Percentiles rank a stretch among this genome's conserved stretches.
phyloP scores from a whole-genome alignment of 192 early-diverging fungal genomes.

The Mortierella hygrophila region DNA sequence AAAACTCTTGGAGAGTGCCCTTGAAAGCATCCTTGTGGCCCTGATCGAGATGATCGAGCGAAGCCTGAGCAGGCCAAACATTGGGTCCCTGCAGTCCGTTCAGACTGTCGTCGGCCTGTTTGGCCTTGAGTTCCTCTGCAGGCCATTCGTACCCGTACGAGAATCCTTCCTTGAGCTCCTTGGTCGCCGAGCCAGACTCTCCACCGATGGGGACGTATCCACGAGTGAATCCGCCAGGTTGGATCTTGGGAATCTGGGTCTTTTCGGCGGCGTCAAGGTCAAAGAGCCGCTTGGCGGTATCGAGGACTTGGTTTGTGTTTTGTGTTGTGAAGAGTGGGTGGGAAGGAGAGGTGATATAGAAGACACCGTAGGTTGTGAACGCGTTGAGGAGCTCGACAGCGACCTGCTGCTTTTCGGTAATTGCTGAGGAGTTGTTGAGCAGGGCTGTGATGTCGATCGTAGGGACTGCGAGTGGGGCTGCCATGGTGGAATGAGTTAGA shows the following conservation, averaged over 20 bases:
- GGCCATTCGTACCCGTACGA: conserved; percentile 66
- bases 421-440: not conserved
- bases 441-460: conserved; percentile 50
- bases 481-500: not conserved
- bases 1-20: conserved; percentile 52
- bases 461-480: conserved; percentile 22
- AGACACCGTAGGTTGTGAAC: conserved; percentile 48
- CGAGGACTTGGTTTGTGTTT: conserved; percentile 21
- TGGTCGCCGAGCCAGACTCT: conserved; percentile 65
- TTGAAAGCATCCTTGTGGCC: conserved; percentile 22
- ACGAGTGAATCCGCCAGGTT: conserved; percentile 60
- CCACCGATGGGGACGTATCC: conserved; percentile 60
- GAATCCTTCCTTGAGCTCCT: conserved; percentile 74
- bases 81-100: conserved; percentile 69
- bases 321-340: conserved; percentile 39
- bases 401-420: conserved; percentile 17
- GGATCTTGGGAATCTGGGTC: conserved; percentile 51
- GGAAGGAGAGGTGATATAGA: conserved; percentile 55
- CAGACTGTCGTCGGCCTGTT: conserved; percentile 14
- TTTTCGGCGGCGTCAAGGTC: conserved; percentile 47
- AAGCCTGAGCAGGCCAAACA: conserved; percentile 53
- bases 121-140: conserved; percentile 4
- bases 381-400: conserved; percentile 33
- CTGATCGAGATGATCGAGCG: conserved; percentile 37
- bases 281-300: conserved; percentile 50